These are phyloP conservation scores for Triticum urartu DNA, from an alignment of 176 grass and related monocot species.

Conservation along the genomic window DNA sequence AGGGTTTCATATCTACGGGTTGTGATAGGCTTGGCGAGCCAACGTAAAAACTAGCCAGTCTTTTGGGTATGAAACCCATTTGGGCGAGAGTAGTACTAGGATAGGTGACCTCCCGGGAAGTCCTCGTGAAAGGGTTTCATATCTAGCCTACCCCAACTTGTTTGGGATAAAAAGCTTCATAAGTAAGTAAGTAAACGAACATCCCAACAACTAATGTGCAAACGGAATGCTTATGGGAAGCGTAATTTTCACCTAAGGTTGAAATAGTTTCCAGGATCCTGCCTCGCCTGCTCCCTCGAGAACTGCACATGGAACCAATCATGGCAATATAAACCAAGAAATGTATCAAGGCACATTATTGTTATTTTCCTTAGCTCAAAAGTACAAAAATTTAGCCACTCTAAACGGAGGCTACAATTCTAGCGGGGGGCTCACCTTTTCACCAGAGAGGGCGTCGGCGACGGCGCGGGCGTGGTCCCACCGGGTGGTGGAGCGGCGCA, in stretches of 20 bases:
- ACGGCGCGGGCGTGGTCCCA: constrained; percentile 90
- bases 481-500: constrained; percentile 87
- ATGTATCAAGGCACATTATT: neutral
- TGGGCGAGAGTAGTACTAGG: too few species aligned
- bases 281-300: constrained; percentile 90
- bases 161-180: too few species aligned
- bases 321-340: constrained; percentile 4
- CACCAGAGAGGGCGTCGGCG: constrained; percentile 76
- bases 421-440: constrained; percentile 48
- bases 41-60: too few species aligned
- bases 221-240: neutral
- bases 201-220: neutral
- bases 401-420: neutral
- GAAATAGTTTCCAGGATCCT: constrained; percentile 85
- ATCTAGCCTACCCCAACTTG: too few species aligned
- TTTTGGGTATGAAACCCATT: too few species aligned
- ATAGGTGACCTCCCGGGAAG: too few species aligned
- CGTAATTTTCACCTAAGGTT: constrained; percentile 72
- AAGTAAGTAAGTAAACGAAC: neutral
- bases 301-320: constrained; percentile 52
- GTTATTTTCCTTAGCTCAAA: neutral
- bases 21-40: too few species aligned
- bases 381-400: neutral
- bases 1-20: too few species aligned
- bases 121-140: too few species aligned